Evolutionary conservation across 495 filamentous ascomycete species (phyloP), one percentile per base, ranked within the genome.

Genomic region (Neurospora pannonica): DNA sequence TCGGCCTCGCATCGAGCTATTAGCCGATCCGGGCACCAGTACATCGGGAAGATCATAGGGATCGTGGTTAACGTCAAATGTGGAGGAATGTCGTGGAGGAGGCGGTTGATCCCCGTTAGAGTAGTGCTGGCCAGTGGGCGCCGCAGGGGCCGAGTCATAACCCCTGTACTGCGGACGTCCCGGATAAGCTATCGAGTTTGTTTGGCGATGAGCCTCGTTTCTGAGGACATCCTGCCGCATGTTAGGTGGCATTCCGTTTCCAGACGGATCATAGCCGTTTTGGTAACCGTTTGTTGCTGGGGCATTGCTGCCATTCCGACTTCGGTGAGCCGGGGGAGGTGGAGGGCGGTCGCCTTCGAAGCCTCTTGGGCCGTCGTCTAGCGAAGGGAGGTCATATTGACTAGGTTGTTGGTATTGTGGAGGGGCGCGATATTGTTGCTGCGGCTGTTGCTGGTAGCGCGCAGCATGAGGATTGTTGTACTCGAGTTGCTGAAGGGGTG

Each of bases 201-300:
- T 84, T 38, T 84, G 75, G 48, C 85, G 81, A 74, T 86, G 84
- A 5, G 85, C 85, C 74, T 86, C 85, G 60, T 78, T 86, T 60
- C 82, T 81, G 43, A 87, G 71, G 34, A 86, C 85, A 67, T 86
- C 85, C 40, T 84, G 85, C 40, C 85, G 81, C 85, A 87, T 86
- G n/a, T 78, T 79, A 1, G 78, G 78, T 2, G 79, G 79, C 11
- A 81, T 76, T 24, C 76, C 80, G 70, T 83, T 83, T 69, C 79
- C 79, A 37, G 75, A 37, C 34, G 48, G 54, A 38, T 83, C 82
- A 67, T 76, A 79, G 40, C 75, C 78, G n/a, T 75, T 78, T 21
- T 84, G 82, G 70, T 80, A 77, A 5, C 78, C 72, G 9, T 78
- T 38, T 43, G 71, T 85, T 81, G 76, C 79, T 43, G 79, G 77